Base-by-base conservation (phyloP, 805 yeast genomes). In the Zygosaccharomyces rouxii region DNA sequence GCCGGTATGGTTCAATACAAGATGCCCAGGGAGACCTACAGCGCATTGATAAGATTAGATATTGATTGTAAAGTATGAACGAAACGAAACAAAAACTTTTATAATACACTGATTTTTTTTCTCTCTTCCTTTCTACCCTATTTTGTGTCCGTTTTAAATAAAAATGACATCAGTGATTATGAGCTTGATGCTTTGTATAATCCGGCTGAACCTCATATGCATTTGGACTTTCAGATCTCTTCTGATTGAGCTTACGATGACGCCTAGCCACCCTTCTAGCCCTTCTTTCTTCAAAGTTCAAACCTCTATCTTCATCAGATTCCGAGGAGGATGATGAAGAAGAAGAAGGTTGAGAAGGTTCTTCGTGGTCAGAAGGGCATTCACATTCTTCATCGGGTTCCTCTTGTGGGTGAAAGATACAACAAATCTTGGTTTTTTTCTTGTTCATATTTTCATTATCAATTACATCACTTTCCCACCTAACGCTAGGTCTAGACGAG, bases 1-100 rank as follows among this genome's bases (percentile, higher is more conserved):
- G 96, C 97, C 5, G 98, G 97, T 52, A 85, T 92, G 83, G 84
- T 90, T 31, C 95, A 88, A 69, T 89, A 86, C 68, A 83, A 85
- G 64, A 88, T 90, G 95, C 95, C 97, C 7, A 71, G 76, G 47
- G 95, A 88, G 58, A 83, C 88, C 0, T 88, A 86, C 63, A 80
- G 86, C 56, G 75, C 81, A 37, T 71, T 86, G 59, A 80, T 85
- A 28, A 79, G 76, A 52, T 68, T 86, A 49, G 95, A 86, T 62
- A 69, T 73, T 21, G 64, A 65, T 11, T 52, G 33, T 19, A 29
- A 41, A 28, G 26, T 41, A n/a, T 41, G 23, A 29, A 29, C n/a
- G 18, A 21, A 41, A 19, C 9, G 5, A 30, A 21, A 28, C 7
- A 29, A 18, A 19, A 41, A 23, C 42, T 14, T 39, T 25, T 25